Evolutionary conservation across 768 basidiomycete species (phyloP).

Genomic region (Tulasnella sp.): DNA sequence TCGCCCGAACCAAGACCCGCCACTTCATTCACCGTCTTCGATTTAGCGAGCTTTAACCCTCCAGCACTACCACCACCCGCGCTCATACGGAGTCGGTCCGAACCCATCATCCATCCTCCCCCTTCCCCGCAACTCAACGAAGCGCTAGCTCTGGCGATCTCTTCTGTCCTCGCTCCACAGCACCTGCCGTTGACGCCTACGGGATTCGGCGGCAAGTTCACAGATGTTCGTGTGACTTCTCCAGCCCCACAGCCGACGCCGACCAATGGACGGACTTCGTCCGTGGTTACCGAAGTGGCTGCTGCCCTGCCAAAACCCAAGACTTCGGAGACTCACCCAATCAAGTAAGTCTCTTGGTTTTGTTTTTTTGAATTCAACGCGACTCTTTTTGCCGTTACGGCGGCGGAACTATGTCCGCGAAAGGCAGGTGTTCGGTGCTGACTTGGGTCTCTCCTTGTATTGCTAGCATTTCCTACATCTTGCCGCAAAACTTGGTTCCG

Average conservation of each 20-base stretch:
- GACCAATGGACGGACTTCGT: not conserved
- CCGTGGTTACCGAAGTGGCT: not conserved
- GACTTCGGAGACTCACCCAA: constrained; percentile 71
- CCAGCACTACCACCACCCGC: not conserved
- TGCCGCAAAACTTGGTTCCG: constrained; percentile 47
- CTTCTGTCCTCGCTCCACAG: not conserved
- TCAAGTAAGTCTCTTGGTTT: constrained; percentile 44
- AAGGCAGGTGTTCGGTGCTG: not conserved
- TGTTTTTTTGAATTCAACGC: not conserved
- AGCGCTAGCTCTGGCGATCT: constrained; percentile 6
- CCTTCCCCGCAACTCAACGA: constrained; percentile 5
- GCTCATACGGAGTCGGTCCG: not conserved
- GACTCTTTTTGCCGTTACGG: not conserved
- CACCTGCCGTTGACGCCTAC: not conserved
- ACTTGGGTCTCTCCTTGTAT: not conserved
- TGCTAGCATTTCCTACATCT: constrained; percentile 47
- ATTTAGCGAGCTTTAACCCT: not conserved
- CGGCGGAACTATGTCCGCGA: not conserved
- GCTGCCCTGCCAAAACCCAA: constrained; percentile 36
- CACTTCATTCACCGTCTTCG: not conserved
- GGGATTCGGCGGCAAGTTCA: not conserved
- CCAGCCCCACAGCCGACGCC: not conserved
- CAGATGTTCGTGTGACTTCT: not conserved
- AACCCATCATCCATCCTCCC: not conserved
- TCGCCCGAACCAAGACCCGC: not conserved